phyloP scores from a whole-genome alignment of 2,329 filamentous ascomycete species.

The Helotiales sp. region DNA sequence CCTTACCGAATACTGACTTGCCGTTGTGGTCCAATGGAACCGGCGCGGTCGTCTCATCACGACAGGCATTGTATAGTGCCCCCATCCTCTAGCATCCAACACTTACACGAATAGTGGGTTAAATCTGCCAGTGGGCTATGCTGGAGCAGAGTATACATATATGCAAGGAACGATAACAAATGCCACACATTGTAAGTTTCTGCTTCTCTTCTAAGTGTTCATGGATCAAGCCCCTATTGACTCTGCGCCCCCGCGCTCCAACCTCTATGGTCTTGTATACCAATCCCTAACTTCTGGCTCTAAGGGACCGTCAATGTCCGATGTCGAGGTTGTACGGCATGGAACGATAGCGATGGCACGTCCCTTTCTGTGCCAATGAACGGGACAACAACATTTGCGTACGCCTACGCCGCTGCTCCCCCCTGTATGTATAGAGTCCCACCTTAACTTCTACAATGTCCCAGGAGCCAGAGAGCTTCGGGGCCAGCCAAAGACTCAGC shows the following conservation, averaged over 20 bases:
- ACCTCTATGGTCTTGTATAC: too few species aligned
- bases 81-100: neutral
- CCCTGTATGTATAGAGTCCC: too few species aligned
- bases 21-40: conserved; percentile 15
- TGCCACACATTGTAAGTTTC: conserved; percentile 4
- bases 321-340: conserved; percentile 13
- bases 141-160: conserved; percentile 13
- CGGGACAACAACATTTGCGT: conserved; percentile 9
- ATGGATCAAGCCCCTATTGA: too few species aligned
- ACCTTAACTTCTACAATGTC: too few species aligned
- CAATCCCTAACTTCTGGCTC: neutral
- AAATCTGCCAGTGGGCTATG: conserved; percentile 11
- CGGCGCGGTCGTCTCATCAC: conserved; percentile 12
- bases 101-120: conserved; percentile 9
- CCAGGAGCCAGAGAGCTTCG: too few species aligned
- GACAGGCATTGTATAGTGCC: conserved; percentile 17
- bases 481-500: too few species aligned
- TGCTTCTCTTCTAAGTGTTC: too few species aligned
- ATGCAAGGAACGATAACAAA: conserved; percentile 13
- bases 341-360: conserved; percentile 3
- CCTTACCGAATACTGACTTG: neutral
- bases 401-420: neutral
- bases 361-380: neutral
- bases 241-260: too few species aligned
- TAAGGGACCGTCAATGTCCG: conserved; percentile 8